phyloP scores from a whole-genome alignment of 768 basidiomycete species.

The Amanita phalloides region DNA sequence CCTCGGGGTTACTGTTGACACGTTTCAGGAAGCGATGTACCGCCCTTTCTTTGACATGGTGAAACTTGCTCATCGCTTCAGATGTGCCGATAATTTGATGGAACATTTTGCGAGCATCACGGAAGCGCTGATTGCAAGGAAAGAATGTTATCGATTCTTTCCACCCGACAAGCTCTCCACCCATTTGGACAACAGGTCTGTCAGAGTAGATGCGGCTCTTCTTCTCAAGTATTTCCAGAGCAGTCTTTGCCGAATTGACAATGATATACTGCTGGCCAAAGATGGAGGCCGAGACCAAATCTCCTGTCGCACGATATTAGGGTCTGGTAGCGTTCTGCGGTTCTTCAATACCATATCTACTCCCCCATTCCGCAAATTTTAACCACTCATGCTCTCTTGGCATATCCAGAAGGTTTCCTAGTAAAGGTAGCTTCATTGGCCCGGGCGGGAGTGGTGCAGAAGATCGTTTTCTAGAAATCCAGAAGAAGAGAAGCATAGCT shows the following conservation, averaged over 20 bases:
- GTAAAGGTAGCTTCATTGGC: conserved; percentile 28
- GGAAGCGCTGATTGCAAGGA: conserved; percentile 28
- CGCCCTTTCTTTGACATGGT: conserved; percentile 27
- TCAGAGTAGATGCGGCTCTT: conserved; percentile 48
- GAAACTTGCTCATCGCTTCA: conserved; percentile 24
- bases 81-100: conserved; percentile 29
- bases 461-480: conserved; percentile 4
- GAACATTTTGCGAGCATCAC: conserved; percentile 28
- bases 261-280: conserved; percentile 21
- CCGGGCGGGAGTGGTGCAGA: conserved; percentile 25
- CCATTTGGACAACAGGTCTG: conserved; percentile 32
- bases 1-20: conserved; percentile 23
- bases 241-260: conserved; percentile 27
- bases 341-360: conserved; percentile 22
- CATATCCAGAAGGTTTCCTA: conserved; percentile 36
- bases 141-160: conserved; percentile 24
- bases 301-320: not conserved
- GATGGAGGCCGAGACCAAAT: conserved; percentile 1
- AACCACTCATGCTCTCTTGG: conserved; percentile 32
- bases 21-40: conserved; percentile 27
- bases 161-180: conserved; percentile 31
- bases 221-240: conserved; percentile 40
- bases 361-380: conserved; percentile 29
- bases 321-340: no score
- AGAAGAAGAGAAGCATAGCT: not conserved